Conservation (phyloP, 2,329 filamentous ascomycete genomes). For the Blumeria graminis region DNA sequence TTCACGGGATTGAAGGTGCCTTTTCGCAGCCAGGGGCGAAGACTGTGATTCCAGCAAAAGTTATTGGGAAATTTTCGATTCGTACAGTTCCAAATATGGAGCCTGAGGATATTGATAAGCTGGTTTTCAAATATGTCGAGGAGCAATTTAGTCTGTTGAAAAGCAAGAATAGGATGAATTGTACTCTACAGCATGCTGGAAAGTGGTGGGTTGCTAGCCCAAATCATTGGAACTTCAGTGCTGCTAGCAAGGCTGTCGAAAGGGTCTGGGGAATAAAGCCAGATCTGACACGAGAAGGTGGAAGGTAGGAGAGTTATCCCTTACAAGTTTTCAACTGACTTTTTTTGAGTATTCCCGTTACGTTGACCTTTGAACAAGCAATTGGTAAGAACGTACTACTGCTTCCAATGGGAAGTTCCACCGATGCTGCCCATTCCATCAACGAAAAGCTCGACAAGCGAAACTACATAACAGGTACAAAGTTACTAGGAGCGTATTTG, state of each 20-base stretch:
- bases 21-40: constrained; percentile 87
- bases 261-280: constrained; percentile 83
- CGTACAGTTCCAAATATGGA: constrained; percentile 96
- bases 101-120: constrained; percentile 63
- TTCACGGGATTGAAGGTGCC: constrained; percentile 87
- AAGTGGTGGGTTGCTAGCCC: constrained; percentile 98
- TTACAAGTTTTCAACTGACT: background rate
- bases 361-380: constrained; percentile 88
- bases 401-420: constrained; percentile 90
- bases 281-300: constrained; percentile 88
- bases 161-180: constrained; percentile 78
- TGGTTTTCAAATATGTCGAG: constrained; percentile 64
- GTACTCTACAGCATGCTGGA: constrained; percentile 64
- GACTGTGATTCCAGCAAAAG: constrained; percentile 96
- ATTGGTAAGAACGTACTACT: constrained; percentile 94
- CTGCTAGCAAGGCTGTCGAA: constrained; percentile 86
- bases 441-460: constrained; percentile 95
- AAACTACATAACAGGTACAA: constrained; percentile 97
- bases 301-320: constrained; percentile 29
- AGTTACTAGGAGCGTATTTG: constrained; percentile 80
- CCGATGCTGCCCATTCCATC: constrained; percentile 87
- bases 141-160: constrained; percentile 65
- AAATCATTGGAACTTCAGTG: constrained; percentile 96
- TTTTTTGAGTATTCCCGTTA: constrained; percentile 60
- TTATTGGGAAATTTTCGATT: constrained; percentile 95